Percentiles rank a stretch among this genome's conserved stretches.
Evolutionary conservation across 345 rosid species (phyloP).

Genomic region (Passiflora organensis): DNA sequence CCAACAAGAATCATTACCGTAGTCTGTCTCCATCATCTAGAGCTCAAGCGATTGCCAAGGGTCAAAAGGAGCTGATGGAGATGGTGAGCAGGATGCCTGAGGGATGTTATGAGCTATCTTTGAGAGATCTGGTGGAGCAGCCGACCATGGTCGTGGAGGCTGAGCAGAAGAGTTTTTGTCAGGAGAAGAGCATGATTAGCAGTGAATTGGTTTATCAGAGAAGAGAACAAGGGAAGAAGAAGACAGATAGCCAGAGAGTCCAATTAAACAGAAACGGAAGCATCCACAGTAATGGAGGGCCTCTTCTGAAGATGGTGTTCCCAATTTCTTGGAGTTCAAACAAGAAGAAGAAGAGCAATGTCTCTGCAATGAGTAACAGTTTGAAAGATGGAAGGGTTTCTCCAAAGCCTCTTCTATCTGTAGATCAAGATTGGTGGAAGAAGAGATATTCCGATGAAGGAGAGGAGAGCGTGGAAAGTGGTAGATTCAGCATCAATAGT

Average conservation of each 20-base stretch:
- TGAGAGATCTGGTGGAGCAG: constrained; percentile 71
- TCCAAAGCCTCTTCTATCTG: constrained; percentile 32
- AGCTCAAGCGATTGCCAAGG: constrained; percentile 72
- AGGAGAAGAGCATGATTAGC: not conserved
- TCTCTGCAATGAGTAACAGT: constrained; percentile 10
- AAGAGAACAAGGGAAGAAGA: constrained; percentile 12
- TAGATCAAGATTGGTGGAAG: constrained; percentile 72
- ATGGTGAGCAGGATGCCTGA: constrained; percentile 89
- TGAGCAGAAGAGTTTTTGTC: too few species aligned
- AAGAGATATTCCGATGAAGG: constrained; percentile 27
- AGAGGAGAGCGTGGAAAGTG: constrained; percentile 32
- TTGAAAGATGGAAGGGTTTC: constrained; percentile 29
- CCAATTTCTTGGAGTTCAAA: constrained; percentile 51
- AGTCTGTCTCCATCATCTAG: constrained; percentile 64
- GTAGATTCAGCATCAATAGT: constrained; percentile 28
- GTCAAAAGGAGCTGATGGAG: constrained; percentile 89
- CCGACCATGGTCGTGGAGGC: too few species aligned
- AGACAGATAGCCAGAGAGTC: constrained; percentile 11
- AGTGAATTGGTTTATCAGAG: constrained; percentile 13
- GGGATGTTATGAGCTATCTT: constrained; percentile 76
- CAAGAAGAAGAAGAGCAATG: constrained; percentile 32
- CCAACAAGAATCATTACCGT: constrained; percentile 36
- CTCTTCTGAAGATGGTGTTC: constrained; percentile 65
- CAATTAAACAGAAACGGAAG: constrained; percentile 29
- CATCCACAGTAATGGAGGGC: constrained; percentile 42